These are phyloP conservation scores for Teratosphaeriaceae sp. DNA, from an alignment of 2,329 filamentous ascomycete genomes.

Conservation along the genomic window DNA sequence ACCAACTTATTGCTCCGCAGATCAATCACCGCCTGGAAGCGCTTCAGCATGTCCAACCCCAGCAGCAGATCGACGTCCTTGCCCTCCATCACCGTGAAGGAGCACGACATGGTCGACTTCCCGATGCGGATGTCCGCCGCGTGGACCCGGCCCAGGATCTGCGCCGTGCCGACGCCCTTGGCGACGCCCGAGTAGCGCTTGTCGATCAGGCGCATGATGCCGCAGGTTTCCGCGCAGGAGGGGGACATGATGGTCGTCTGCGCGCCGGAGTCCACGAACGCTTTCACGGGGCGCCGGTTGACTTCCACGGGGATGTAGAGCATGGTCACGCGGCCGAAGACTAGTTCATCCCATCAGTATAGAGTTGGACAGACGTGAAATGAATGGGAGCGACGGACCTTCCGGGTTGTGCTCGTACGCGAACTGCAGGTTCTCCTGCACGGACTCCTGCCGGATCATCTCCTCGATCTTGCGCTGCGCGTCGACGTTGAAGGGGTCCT, in stretches of 20 bases:
- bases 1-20: conserved; percentile 75
- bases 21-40: conserved; percentile 90
- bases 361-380: too few relatives aligned
- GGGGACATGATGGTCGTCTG: conserved; percentile 99
- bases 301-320: conserved; percentile 94
- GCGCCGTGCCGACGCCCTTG: conserved; percentile 87
- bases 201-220: conserved; percentile 94
- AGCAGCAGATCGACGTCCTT: conserved; percentile 94
- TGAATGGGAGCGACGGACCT: too few relatives aligned
- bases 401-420: conserved; percentile 97
- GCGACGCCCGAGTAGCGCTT: conserved; percentile 87
- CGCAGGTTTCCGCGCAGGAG: conserved; percentile 79
- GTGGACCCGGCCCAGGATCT: conserved; percentile 91
- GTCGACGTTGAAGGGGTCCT: conserved; percentile 89
- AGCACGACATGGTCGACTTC: conserved; percentile 77
- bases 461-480: conserved; percentile 91
- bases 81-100: conserved; percentile 99
- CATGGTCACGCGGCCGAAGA: conserved; percentile 92
- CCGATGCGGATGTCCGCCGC: conserved; percentile 94
- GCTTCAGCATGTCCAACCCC: conserved; percentile 93
- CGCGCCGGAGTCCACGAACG: conserved; percentile 92
- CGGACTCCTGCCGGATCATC: conserved; percentile 89
- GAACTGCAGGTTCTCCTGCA: conserved; percentile 92
- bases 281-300: conserved; percentile 87
- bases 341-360: too few relatives aligned